Base-by-base conservation (phyloP, 2,329 filamentous ascomycete genomes). In the Neofusicoccum sp. region DNA sequence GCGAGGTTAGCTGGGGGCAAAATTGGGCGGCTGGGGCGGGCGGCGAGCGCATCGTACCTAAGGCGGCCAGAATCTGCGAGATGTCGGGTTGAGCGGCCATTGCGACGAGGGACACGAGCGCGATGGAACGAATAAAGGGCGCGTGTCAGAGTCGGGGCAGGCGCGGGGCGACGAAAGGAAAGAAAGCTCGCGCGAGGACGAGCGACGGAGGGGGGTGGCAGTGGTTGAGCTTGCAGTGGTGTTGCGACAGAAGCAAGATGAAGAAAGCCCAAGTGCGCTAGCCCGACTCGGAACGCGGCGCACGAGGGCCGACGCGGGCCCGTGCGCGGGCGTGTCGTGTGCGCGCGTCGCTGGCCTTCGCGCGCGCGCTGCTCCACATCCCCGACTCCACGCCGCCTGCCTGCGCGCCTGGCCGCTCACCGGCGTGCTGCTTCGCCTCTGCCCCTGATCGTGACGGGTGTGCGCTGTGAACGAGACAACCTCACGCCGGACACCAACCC, bases 71-170 rank as follows among this genome's bases (percentile, higher is more conserved):
- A 61, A 76, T 75, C 60, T 73, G 70, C 63, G 71, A 71, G 49
- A 76, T 70, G 62, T 76, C 73, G 58, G 73, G 71, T 56, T 64
- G 60, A 51, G 67, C 72, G 62, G 71, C 65, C 73, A 75, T 75
- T 45, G 58, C 24, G 38, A 41, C 20, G 26, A 3, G 11, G 36
- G 20, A n/a, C 9, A 24, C 30, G 11, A 28, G 30, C 54, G 54
- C 40, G 41, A 58, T 3, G 9, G 31, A 7, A 14, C 36, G 11
- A 30, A 24, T 4, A 12, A 5, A 14, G 6, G 34, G 54, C 54
- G 54, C 54, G 30, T 38, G 54, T 45, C 40, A 20, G 3, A n/a
- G 31, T 20, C 8, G 40, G n/a, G 12, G 41, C 20, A 16, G n/a
- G 54, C 26, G 30, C 20, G 34, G 26, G 28, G 38, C 33, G 41